phyloP scores from a whole-genome alignment of 176 grass and related monocot genomes.

The Carex scoparia region DNA sequence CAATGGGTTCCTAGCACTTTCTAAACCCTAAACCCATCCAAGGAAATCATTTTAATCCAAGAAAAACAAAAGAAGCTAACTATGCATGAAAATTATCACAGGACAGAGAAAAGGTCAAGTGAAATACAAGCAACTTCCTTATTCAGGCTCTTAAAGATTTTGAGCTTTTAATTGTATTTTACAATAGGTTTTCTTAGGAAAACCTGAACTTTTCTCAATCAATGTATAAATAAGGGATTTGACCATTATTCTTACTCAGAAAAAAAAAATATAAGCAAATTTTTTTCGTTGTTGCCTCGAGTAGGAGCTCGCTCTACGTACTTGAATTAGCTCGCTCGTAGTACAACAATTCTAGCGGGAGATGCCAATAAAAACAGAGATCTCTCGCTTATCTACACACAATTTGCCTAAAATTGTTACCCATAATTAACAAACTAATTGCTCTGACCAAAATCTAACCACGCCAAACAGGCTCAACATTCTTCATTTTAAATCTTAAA shows the following conservation, averaged over 20 bases:
- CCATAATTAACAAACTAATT: background rate
- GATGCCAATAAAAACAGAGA: slow-evolving; percentile 23
- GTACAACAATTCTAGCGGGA: background rate
- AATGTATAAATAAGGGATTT: too few species aligned
- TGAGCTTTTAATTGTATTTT: too few species aligned
- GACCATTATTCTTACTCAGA: too few species aligned
- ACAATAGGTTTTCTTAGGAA: too few species aligned
- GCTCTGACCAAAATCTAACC: background rate
- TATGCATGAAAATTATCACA: background rate
- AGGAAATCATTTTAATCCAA: background rate
- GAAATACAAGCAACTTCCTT: background rate
- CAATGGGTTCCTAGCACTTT: background rate
- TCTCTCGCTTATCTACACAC: slow-evolving; percentile 20
- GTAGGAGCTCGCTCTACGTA: background rate
- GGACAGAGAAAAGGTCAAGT: background rate
- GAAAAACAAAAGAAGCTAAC: background rate
- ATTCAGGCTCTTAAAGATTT: background rate
- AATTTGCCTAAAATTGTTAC: slow-evolving; percentile 2
- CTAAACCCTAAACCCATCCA: background rate
- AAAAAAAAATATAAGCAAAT: background rate
- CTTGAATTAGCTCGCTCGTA: background rate
- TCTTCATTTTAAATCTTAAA: slow-evolving; percentile 21
- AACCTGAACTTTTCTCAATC: too few species aligned
- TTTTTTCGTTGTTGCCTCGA: background rate
- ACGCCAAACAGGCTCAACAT: background rate